Base-by-base conservation (phyloP, 2,329 filamentous ascomycete genomes). In the Corynespora cassiicola region DNA sequence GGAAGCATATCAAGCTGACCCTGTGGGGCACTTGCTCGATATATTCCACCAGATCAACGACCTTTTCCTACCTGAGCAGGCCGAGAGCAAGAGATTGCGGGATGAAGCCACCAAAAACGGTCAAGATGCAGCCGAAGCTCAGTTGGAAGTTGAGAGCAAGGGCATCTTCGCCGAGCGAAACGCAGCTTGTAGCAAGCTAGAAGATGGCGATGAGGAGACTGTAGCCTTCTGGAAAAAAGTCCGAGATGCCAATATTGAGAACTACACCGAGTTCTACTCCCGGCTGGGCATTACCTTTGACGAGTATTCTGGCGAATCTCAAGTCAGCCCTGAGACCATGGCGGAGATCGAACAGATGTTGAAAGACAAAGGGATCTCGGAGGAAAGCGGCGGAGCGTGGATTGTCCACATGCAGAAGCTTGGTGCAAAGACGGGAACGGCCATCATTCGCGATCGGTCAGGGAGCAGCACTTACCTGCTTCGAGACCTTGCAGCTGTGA, bases 381-480 rank as follows among this genome's bases (percentile, higher is more conserved):
- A 87, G 57, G 82, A 87, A 62, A 84, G 84, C 17, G 78, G 87
- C n/a, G 86, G 86, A 25, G 85, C 87, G 30, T 77, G 84, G 53
- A 80, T 90, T 39, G 77, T 91, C 39, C 82, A 90, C 65, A 88
- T 90, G 60, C 73, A 78, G 36, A 83, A 86, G 61, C 80, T 86
- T 42, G 75, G 87, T 1, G 88, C 87, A 72, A 81, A 79, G 42
- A 78, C 89, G 8, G 86, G 85, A 54, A 84, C 82, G 59, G 80
- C 85, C 17, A 79, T 90, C 36, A 79, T 90, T 42, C 80, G 85
- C 50, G 87, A 88, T 72, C 82, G 80, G 52, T 84, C 88, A 49
- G 87, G 87, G 38, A 89, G 86, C 9, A 86, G 85, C 25, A 78
- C 89, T 21, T 91, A 92, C 63, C 77, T 91, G 30, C 88, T 88